Conservation (phyloP, 2,329 filamentous ascomycete genomes). For the Didymella sp. region DNA sequence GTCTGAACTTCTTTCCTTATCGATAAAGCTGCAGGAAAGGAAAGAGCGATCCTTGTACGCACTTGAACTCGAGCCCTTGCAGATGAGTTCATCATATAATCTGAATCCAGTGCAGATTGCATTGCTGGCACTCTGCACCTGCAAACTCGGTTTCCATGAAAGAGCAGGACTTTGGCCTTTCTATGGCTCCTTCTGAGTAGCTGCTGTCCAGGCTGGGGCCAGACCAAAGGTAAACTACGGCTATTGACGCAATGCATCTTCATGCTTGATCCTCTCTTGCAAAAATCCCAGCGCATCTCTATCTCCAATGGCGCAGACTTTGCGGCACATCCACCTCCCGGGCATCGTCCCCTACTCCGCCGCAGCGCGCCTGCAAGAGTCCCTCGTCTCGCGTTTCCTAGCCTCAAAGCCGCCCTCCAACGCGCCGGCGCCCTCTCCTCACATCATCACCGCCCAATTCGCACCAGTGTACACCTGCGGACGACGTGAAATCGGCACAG, state of each 20-base stretch:
- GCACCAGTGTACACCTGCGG: slow-evolving; percentile 88
- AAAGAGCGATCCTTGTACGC: background rate
- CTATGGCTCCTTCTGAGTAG: background rate
- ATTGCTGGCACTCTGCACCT: background rate
- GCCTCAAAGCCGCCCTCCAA: slow-evolving; percentile 62
- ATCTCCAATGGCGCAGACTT: slow-evolving; percentile 28
- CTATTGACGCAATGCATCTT: slow-evolving; percentile 6
- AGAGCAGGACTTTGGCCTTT: background rate
- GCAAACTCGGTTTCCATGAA: background rate
- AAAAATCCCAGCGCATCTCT: background rate
- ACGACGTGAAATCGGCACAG: slow-evolving; percentile 70
- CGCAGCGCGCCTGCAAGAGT: slow-evolving; percentile 64
- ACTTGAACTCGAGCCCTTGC: background rate
- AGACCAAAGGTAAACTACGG: background rate
- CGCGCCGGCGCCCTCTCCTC: slow-evolving; percentile 62
- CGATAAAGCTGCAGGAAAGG: slow-evolving; percentile 18
- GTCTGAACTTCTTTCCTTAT: slow-evolving; percentile 27
- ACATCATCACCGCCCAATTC: slow-evolving; percentile 82
- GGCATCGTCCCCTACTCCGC: slow-evolving; percentile 61
- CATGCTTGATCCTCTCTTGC: background rate
- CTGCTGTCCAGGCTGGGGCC: background rate
- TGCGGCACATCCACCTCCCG: slow-evolving; percentile 68
- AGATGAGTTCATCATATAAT: background rate
- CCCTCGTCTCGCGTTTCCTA: slow-evolving; percentile 64
- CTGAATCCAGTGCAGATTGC: background rate